A percentile compares a stretch with the other conserved stretches of the same genome.
Conservation (phyloP, 345 rosid genomes). For the Garcia nutans region DNA sequence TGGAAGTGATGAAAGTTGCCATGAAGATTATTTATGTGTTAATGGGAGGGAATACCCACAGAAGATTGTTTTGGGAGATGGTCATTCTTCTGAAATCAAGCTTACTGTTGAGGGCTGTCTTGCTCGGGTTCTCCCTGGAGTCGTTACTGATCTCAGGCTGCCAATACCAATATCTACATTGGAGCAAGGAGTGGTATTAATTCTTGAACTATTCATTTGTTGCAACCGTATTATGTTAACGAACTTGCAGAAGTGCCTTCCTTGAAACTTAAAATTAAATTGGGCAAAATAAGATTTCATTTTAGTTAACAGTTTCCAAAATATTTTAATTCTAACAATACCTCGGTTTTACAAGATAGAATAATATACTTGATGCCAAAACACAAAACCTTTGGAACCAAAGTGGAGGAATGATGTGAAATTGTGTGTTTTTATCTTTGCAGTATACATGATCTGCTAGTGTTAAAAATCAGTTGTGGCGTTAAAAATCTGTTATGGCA, state of each 20-base stretch:
- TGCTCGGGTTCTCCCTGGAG: constrained; percentile 74
- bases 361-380: background rate
- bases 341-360: background rate
- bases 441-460: background rate
- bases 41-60: constrained; percentile 68
- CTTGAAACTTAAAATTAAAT: background rate
- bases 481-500: background rate
- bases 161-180: constrained; percentile 61
- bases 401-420: no score
- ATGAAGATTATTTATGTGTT: constrained; percentile 62
- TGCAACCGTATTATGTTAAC: background rate
- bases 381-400: background rate
- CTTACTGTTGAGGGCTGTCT: constrained; percentile 71
- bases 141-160: constrained; percentile 63
- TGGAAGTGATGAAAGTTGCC: constrained; percentile 69
- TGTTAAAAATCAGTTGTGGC: background rate
- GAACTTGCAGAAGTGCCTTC: background rate
- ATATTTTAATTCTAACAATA: background rate
- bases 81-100: constrained; percentile 85
- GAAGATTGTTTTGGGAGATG: constrained; percentile 52
- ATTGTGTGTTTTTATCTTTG: background rate
- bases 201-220: constrained; percentile 14
- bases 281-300: background rate
- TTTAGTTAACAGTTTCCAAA: background rate
- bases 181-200: constrained; percentile 75